phyloP scores from a whole-genome alignment of 2,329 filamentous ascomycete genomes.

The Periconia digitata region DNA sequence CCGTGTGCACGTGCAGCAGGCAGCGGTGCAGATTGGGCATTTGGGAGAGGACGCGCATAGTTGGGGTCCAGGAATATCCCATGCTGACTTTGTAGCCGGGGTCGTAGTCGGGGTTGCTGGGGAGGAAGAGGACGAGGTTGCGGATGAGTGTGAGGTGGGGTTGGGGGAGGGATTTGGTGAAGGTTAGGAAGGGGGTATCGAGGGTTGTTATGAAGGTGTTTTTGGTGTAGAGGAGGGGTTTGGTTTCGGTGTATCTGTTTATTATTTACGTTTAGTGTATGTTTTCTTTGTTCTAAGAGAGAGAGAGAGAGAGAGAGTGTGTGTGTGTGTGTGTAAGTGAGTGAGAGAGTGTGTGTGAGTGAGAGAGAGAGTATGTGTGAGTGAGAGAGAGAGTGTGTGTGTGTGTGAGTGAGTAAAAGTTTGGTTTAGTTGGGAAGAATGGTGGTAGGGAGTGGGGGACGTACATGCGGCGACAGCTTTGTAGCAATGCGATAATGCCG shows the following conservation, averaged over 20 bases:
- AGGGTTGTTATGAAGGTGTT: slow-evolving; percentile 1
- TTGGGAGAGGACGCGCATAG: not conserved
- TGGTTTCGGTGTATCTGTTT: slow-evolving; percentile 2
- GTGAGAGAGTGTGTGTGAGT: too few relatives aligned
- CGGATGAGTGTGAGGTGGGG: slow-evolving; percentile 1
- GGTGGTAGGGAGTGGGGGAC: not conserved
- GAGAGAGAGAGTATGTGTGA: too few relatives aligned
- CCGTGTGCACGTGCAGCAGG: not conserved
- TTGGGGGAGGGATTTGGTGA: slow-evolving; percentile 1
- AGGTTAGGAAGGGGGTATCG: not conserved
- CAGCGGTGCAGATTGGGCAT: not conserved
- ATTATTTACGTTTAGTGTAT: not conserved
- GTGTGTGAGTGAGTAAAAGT: too few relatives aligned
- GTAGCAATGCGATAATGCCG: not conserved
- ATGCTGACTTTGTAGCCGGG: not conserved
- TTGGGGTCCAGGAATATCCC: not conserved
- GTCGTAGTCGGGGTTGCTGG: not conserved
- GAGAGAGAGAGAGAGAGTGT: not conserved
- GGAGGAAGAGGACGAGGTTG: not conserved
- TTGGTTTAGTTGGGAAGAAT: too few relatives aligned
- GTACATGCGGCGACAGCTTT: not conserved
- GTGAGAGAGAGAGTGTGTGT: too few relatives aligned
- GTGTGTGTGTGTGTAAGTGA: too few relatives aligned
- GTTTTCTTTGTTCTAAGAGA: too few relatives aligned
- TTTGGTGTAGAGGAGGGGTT: not conserved